Evolutionary conservation across 1,139 yeast species (phyloP).

Genomic region (Yamadazyma songkhlaensis): DNA sequence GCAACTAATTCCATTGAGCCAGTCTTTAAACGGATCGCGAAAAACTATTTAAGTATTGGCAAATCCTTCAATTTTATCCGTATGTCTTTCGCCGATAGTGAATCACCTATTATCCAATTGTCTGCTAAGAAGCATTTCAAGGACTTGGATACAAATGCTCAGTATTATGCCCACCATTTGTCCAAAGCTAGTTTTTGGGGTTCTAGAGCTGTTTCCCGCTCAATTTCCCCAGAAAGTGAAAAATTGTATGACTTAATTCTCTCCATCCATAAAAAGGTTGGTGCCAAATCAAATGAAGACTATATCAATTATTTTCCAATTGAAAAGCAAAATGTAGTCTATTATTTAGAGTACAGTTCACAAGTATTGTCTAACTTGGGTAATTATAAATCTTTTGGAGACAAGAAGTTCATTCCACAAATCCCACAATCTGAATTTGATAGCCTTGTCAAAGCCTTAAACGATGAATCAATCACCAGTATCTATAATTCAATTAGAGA

Average conservation of each 20-base stretch:
- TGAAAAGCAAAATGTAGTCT: conserved; percentile 32
- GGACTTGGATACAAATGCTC: conserved; percentile 34
- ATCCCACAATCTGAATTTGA: conserved; percentile 48
- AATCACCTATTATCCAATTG: conserved; percentile 41
- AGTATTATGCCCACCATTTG: conserved; percentile 76
- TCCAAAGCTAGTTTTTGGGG: conserved; percentile 84
- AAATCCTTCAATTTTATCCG: background rate
- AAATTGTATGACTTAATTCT: conserved; percentile 66
- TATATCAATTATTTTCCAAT: conserved; percentile 37
- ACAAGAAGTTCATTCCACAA: conserved; percentile 76
- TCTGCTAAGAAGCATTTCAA: conserved; percentile 46
- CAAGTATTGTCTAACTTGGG: conserved; percentile 82
- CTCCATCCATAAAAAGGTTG: conserved; percentile 49
- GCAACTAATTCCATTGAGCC: background rate
- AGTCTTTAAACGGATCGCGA: conserved; percentile 1
- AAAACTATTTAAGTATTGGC: background rate
- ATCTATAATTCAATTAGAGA: conserved; percentile 45
- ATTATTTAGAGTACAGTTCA: conserved; percentile 73
- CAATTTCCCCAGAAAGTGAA: conserved; percentile 85
- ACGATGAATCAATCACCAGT: conserved; percentile 29
- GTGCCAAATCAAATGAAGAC: conserved; percentile 37
- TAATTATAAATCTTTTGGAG: conserved; percentile 88
- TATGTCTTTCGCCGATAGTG: conserved; percentile 37
- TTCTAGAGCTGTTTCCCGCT: conserved; percentile 71
- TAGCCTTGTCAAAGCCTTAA: conserved; percentile 41